phyloP scores from a whole-genome alignment of 345 rosid species.

The Eucalyptus pauciflora region DNA sequence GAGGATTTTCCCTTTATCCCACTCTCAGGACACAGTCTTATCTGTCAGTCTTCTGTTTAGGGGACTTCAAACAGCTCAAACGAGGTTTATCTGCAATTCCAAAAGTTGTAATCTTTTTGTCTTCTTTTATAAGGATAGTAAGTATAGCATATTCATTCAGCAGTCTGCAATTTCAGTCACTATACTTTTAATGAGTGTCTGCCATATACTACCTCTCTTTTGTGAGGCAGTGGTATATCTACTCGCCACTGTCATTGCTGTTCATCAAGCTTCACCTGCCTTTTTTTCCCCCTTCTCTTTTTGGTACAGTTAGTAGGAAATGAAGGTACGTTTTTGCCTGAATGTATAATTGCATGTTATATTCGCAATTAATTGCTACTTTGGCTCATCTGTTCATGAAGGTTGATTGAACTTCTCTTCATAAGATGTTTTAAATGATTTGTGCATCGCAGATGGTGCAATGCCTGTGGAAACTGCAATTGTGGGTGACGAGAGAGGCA shows the following conservation, averaged over 20 bases:
- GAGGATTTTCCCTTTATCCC: not conserved
- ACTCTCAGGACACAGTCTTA: not conserved
- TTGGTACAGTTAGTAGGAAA: not conserved
- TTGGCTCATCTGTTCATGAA: not conserved
- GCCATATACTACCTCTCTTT: not conserved
- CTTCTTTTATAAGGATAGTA: not conserved
- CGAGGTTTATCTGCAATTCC: not conserved
- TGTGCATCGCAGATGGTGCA: slow-evolving; percentile 43
- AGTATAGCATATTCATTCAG: not conserved
- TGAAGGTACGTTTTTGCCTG: not conserved
- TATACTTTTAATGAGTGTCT: not conserved
- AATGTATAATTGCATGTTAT: not conserved
- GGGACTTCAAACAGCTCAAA: not conserved
- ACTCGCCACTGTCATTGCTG: not conserved
- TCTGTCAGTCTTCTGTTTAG: not conserved
- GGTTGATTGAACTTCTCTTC: not conserved
- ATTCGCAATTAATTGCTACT: not conserved
- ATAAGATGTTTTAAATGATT: not conserved
- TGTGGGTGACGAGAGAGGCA: slow-evolving; percentile 54
- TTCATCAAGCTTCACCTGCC: not conserved
- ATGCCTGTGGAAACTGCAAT: slow-evolving; percentile 58
- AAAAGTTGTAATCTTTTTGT: not conserved
- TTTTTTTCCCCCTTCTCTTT: not conserved
- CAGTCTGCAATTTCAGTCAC: not conserved
- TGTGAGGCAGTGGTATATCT: not conserved